Evolutionary conservation across 805 yeast species (phyloP).

Genomic region (Nakazawaea sp.): DNA sequence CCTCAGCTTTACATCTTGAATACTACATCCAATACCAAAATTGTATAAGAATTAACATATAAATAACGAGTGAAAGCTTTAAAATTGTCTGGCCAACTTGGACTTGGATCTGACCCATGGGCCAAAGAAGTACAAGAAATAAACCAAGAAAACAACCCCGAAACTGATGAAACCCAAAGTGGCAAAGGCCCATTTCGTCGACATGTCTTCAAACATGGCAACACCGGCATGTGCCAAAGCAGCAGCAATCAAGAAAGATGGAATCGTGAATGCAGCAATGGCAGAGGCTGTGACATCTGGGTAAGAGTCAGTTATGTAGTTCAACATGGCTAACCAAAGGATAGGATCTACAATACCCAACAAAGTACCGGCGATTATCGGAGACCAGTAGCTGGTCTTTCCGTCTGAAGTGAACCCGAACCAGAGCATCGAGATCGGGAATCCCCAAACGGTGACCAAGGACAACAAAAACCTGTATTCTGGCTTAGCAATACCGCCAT

Average conservation of each 20-base stretch:
- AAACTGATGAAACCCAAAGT: conserved; percentile 25
- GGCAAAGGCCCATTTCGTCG: conserved; percentile 28
- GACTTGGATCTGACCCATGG: conserved; percentile 22
- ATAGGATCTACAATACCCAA: conserved; percentile 27
- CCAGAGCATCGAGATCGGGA: conserved; percentile 28
- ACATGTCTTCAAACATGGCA: conserved; percentile 29
- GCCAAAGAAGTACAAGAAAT: conserved; percentile 27
- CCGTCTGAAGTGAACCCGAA: conserved; percentile 27
- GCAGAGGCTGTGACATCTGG: conserved; percentile 27
- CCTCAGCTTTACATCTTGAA: neutral
- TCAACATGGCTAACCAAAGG: conserved; percentile 28
- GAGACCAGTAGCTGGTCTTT: conserved; percentile 25
- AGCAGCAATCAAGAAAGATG: conserved; percentile 29
- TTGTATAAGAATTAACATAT: neutral
- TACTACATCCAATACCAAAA: neutral
- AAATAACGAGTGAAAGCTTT: neutral
- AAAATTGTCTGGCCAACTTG: conserved; percentile 19
- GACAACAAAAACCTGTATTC: conserved; percentile 27
- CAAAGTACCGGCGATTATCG: conserved; percentile 25
- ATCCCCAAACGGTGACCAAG: conserved; percentile 28
- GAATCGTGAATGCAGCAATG: conserved; percentile 29
- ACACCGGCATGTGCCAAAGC: conserved; percentile 30
- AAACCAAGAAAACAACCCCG: conserved; percentile 25
- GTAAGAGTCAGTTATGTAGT: conserved; percentile 27
- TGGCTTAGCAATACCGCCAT: conserved; percentile 26